Base-by-base conservation (phyloP, 2,329 filamentous ascomycete species). In the Westerdykella ornata region DNA sequence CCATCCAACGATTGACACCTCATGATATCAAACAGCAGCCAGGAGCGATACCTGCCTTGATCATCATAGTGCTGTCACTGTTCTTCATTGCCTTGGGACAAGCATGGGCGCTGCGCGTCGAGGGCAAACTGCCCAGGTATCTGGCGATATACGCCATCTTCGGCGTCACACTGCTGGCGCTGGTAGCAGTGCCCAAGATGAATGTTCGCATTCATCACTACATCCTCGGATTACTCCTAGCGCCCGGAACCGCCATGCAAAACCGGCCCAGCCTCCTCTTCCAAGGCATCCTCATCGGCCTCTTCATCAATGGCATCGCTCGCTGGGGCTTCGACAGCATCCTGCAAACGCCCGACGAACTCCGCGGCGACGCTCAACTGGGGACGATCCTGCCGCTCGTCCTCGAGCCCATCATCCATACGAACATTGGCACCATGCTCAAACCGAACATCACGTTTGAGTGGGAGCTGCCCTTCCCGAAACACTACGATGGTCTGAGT, bases 151-250 rank as follows among this genome's bases (percentile, higher is more conserved):
- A 96, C 62, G 76, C 73, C 16, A 70, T 85, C 4, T 78, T 95
- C 48, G 68, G 80, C 2, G 60, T 71, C 2, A 73, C 72, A n/a
- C 78, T 97, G 28, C 59, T 92, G 20, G 68, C 88, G 37, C 76
- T 85, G 26, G 72, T 94, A 11, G 69, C 77, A 1, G 68, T 95
- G 5, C 90, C 90, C 0, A 78, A 81, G 6, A 78, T 95, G 38
- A 84, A 81, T 47, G 74, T 98, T 37, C 82, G 92, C 26, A 88
- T 98, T 42, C 92, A 98, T 61, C 92, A 98, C 65, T 98, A 97
- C 62, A 86, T 97, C 49, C 73, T 97, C 4, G 88, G 83, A 1
- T 76, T 98, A 12, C 72, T 97, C 0, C 76, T 98, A 1, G 76
- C 97, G 4, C 88, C 89, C 0, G 92, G 89, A 0, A 97, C 92